Conservation (phyloP, 1,284 basidiomycete genomes). For the Erythrobasidium hasegawianum region DNA sequence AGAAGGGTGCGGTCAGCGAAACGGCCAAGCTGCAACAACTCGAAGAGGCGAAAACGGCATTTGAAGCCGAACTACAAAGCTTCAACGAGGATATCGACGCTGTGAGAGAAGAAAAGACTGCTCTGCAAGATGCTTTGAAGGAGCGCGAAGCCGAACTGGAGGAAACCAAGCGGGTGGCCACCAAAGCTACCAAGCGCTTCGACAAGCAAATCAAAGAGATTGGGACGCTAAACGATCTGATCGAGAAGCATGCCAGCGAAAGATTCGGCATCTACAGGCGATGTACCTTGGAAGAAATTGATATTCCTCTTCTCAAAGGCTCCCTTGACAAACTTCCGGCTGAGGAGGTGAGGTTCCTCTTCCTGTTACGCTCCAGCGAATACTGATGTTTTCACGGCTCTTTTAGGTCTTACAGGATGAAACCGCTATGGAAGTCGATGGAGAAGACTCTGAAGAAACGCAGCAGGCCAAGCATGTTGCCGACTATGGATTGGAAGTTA, state of each 20-base stretch:
- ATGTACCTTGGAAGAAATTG: conserved; percentile 89
- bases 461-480: conserved; percentile 66
- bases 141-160: conserved; percentile 65
- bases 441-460: conserved; percentile 61
- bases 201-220: conserved; percentile 90
- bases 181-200: conserved; percentile 67
- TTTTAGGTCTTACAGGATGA: conserved; percentile 73
- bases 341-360: conserved; percentile 68
- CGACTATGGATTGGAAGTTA: conserved; percentile 86
- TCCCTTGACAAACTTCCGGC: conserved; percentile 82
- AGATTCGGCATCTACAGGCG: conserved; percentile 81
- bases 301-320: conserved; percentile 71
- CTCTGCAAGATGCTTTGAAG: conserved; percentile 22
- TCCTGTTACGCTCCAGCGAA: no score
- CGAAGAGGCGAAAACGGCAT: conserved; percentile 9
- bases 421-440: conserved; percentile 80
- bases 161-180: conserved; percentile 65
- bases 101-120: conserved; percentile 52
- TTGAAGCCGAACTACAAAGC: conserved; percentile 57
- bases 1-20: conserved; percentile 55
- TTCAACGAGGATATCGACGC: conserved; percentile 61
- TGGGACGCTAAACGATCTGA: conserved; percentile 82
- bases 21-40: conserved; percentile 47
- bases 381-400: no score
- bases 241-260: conserved; percentile 82